A percentile compares a stretch with the other conserved stretches of the same genome.
phyloP scores from a whole-genome alignment of 2,329 filamentous ascomycete species.

The Curvularia eragrostidis region DNA sequence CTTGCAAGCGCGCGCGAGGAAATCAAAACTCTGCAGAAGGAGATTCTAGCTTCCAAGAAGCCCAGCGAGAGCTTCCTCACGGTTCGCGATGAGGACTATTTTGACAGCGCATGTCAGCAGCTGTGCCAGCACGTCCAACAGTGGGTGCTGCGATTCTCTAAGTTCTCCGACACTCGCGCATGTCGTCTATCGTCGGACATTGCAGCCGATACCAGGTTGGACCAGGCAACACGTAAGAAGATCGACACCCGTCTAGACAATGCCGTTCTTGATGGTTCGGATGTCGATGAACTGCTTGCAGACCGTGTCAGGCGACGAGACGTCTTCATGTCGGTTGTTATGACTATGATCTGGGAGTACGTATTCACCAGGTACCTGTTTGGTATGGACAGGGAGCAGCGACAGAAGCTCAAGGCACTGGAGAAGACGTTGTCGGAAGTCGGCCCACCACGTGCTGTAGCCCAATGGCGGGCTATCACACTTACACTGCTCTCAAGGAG shows the following conservation, averaged over 20 bases:
- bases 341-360: slow-evolving; percentile 99
- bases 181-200: slow-evolving; percentile 85
- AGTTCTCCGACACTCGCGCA: slow-evolving; percentile 90
- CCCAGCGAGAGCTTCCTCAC: slow-evolving; percentile 76
- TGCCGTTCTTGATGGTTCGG: slow-evolving; percentile 88
- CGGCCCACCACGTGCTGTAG: slow-evolving; percentile 82
- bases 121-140: slow-evolving; percentile 95
- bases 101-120: slow-evolving; percentile 90
- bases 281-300: slow-evolving; percentile 85
- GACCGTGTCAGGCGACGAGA: slow-evolving; percentile 90
- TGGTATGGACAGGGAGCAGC: slow-evolving; percentile 96
- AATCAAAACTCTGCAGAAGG: slow-evolving; percentile 65
- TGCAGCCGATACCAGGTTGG: slow-evolving; percentile 63
- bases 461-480: slow-evolving; percentile 96
- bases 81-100: slow-evolving; percentile 89
- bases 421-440: slow-evolving; percentile 92
- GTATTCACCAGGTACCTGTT: slow-evolving; percentile 98
- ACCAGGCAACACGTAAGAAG: slow-evolving; percentile 66
- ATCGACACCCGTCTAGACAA: slow-evolving; percentile 94
- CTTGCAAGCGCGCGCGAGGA: slow-evolving; percentile 73
- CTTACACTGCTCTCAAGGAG: slow-evolving; percentile 85
- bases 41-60: slow-evolving; percentile 63
- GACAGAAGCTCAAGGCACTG: slow-evolving; percentile 94
- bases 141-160: slow-evolving; percentile 97
- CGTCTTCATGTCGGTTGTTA: slow-evolving; percentile 97